Evolutionary conservation across 768 basidiomycete genomes (phyloP), one percentile per base, ranked within the genome.

Genomic region (Ramaria sp.): DNA sequence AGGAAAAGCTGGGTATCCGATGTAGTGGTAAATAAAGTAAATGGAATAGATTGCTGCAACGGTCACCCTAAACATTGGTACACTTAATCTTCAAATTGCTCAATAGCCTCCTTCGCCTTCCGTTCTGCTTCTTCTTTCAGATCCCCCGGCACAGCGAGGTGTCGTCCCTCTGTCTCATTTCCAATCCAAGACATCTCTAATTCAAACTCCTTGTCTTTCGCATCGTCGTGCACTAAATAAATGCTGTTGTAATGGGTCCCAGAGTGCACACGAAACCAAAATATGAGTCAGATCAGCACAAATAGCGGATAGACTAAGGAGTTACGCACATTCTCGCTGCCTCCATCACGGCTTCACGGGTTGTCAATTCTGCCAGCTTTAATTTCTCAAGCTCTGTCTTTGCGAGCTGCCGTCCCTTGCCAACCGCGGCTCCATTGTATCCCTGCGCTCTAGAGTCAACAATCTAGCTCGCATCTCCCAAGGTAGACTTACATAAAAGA

Each of bases 341-440:
- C 65, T 97, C 93, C 59, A 81, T 73, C 22, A 95, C 89, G n/a
- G 94, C 96, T 65, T 99, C 83, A 57, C 83, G 77, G 53, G 78
- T 78, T 1, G 88, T 79, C 50, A 98, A 68, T 59, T 88, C 87
- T 5, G 83, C 71, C 34, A 95, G 73, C 59, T 93, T 85, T 59
- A 98, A 82, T 69, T 99, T 99, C 71, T 99, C 96, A 48, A 99
- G 70, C 68, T 98, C 96, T 7, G 95, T 98, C 77, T 97, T 98
- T 18, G 96, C 96, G 57, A 98, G 74, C 64, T 96, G 92, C 54
- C 88, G 83, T n/a, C 96, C 96, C 69, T 98, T 99, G 52, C 96
- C 96, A 27, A 94, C 84, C n/a, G 96, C 96, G 13, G 88, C 88
- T 25, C 93, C 95, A 56, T 93, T 78, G 69, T 97, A 97, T 28